Evolutionary conservation across 2,329 filamentous ascomycete species (phyloP), one percentile per base, ranked within the genome.

Genomic region (Didymellaceae sp.): DNA sequence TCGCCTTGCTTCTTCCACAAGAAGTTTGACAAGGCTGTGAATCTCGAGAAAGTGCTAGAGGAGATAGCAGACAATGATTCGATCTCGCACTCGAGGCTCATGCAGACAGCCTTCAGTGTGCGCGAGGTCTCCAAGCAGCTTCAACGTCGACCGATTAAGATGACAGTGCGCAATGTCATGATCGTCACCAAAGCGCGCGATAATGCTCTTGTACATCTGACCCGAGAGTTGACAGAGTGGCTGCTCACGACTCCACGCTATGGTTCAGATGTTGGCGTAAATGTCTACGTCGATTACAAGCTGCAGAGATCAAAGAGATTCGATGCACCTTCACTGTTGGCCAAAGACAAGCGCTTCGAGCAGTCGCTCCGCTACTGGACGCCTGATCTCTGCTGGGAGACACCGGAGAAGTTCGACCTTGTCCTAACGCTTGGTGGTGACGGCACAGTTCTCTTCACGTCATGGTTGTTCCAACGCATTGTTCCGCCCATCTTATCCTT

Each of bases 1-100:
- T 97, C 92, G 34, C 94, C 94, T 11, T 99, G 94, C 78, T 99
- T 96, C 77, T 97, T 96, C 77, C 94, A 99, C 76, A 90, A 95
- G 75, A 86, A 93, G 56, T 99, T 99, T 68, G 94, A 97, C 65
- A 91, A 96, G 70, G 90, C 92, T 7, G 91, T 99, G 63, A 91
- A 99, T 72, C 91, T 97, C 52, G 89, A 94, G 62, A 94, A 89
- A 75, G 91, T 99, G 5, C 81, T 99, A 6, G 92, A 97, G 69
- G 94, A 99, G 75, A 96, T 97, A 66, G 87, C 88, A 68, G 88
- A 94, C 62, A 83, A 86, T 46, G 91, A 96, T 65, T 91, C 85
- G 74, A 88, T 97, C 80, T 96, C 91, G 25, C 94, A 97, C 75
- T 96, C 91, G 8, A 86, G 92, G 45, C 83, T 99, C 32, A 90